Conservation (phyloP, 2,329 filamentous ascomycete genomes). For the Aspergillus spinulosporus region DNA sequence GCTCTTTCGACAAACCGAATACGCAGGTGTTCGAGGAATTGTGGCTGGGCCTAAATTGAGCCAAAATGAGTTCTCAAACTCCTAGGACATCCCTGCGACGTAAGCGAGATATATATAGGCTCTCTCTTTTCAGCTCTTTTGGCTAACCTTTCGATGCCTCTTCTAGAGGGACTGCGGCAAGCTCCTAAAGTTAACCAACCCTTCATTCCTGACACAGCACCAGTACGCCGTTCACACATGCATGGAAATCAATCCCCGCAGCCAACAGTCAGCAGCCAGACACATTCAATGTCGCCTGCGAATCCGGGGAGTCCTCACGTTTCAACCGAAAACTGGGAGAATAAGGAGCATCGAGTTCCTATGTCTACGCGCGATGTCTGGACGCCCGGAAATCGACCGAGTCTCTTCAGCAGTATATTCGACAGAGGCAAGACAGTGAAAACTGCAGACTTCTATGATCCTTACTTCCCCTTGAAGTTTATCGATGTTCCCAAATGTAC, state of each 20-base stretch:
- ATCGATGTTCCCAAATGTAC: conserved; percentile 41
- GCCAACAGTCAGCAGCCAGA: conserved; percentile 27
- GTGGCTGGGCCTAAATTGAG: conserved; percentile 1
- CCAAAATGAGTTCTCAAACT: conserved; percentile 26
- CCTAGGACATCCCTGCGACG: conserved; percentile 33
- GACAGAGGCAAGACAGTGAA: conserved; percentile 33
- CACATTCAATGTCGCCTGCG: conserved; percentile 31
- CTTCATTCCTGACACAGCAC: conserved; percentile 43
- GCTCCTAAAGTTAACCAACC: conserved; percentile 43
- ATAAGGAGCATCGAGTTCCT: conserved; percentile 38
- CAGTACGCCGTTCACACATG: conserved; percentile 35
- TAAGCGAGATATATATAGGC: conserved; percentile 16
- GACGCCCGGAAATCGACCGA: conserved; percentile 46
- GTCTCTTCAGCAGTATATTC: conserved; percentile 32
- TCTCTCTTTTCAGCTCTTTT: neutral
- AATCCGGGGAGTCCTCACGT: conserved; percentile 34
- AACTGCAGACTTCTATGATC: conserved; percentile 42
- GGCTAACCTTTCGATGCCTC: conserved; percentile 18
- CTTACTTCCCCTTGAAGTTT: conserved; percentile 38
- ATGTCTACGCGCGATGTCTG: conserved; percentile 44
- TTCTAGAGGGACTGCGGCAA: conserved; percentile 41
- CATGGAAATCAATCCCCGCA: conserved; percentile 37
- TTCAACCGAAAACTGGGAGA: conserved; percentile 39
- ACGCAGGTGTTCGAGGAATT: neutral
- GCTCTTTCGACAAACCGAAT: neutral